Percentiles rank a stretch among this genome's conserved stretches.
phyloP scores from a whole-genome alignment of 495 filamentous ascomycete species.

The Hapsidospora chrysogenum region DNA sequence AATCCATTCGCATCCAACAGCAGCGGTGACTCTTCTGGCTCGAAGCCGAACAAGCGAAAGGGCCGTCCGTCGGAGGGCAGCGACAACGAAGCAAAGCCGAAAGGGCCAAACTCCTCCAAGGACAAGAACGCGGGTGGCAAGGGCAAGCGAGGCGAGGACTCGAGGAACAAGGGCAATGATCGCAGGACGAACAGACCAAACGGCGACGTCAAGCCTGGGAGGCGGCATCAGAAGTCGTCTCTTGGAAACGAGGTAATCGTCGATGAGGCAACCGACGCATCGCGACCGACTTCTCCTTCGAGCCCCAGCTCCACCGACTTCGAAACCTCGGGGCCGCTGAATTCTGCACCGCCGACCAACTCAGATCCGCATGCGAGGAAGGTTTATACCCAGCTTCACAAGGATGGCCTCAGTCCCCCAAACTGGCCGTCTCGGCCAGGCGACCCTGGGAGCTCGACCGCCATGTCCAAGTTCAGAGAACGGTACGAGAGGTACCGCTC shows the following conservation, averaged over 20 bases:
- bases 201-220: no score
- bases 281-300: slow-evolving; percentile 1
- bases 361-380: slow-evolving; percentile 19
- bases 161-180: background rate
- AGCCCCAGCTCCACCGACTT: slow-evolving; percentile 1
- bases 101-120: background rate
- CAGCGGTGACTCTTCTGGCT: background rate
- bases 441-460: slow-evolving; percentile 20
- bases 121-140: slow-evolving; percentile 1
- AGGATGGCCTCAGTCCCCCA: slow-evolving; percentile 26
- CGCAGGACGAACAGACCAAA: background rate
- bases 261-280: background rate
- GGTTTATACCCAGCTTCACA: slow-evolving; percentile 21
- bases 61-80: background rate
- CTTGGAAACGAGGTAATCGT: no score
- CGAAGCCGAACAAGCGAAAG: slow-evolving; percentile 1
- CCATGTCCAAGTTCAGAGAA: slow-evolving; percentile 25
- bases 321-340: no score
- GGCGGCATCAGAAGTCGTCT: no score
- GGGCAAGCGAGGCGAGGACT: background rate
- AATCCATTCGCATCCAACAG: background rate
- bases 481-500: slow-evolving; percentile 47
- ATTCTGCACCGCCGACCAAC: background rate
- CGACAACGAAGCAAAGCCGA: background rate
- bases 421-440: slow-evolving; percentile 24